Percentiles rank a stretch among this genome's conserved stretches.
Conservation (phyloP, 2,329 filamentous ascomycete species). For the Exophiala mesophila region DNA sequence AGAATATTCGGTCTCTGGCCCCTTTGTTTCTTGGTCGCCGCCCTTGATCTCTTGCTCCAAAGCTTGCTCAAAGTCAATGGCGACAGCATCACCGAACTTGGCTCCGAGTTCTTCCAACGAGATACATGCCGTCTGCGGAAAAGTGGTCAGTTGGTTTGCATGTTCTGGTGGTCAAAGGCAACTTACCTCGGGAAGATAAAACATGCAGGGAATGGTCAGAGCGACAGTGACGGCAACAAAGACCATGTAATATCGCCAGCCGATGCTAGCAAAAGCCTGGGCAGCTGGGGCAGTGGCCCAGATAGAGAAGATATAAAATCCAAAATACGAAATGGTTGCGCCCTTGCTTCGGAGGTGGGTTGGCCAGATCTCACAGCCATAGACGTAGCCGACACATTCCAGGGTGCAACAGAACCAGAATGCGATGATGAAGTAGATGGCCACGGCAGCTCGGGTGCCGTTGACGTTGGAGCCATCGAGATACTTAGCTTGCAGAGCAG, state of each 20-base stretch:
- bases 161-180: too few species aligned
- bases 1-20: too few species aligned
- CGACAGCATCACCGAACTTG: slow-evolving; percentile 31
- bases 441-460: slow-evolving; percentile 33
- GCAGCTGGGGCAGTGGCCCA: slow-evolving; percentile 8
- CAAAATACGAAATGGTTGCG: slow-evolving; percentile 6
- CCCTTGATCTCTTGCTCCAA: too few species aligned
- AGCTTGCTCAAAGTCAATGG: slow-evolving; percentile 26
- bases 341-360: slow-evolving; percentile 19
- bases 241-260: slow-evolving; percentile 31
- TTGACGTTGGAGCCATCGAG: slow-evolving; percentile 30
- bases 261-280: slow-evolving; percentile 30
- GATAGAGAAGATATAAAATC: slow-evolving; percentile 10
- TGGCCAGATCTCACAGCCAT: slow-evolving; percentile 18
- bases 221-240: slow-evolving; percentile 10
- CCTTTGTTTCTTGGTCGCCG: too few species aligned
- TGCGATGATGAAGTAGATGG: slow-evolving; percentile 38
- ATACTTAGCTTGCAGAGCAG: slow-evolving; percentile 33
- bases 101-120: slow-evolving; percentile 31
- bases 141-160: too few species aligned
- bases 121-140: slow-evolving; percentile 26
- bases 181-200: slow-evolving; percentile 7
- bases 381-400: slow-evolving; percentile 15
- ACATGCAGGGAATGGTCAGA: slow-evolving; percentile 5
- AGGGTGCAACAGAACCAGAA: slow-evolving; percentile 35